A percentile compares a stretch with the other conserved stretches of the same genome.
Evolutionary conservation across 1,284 basidiomycete genomes (phyloP).

Genomic region (Puccinia triticina): DNA sequence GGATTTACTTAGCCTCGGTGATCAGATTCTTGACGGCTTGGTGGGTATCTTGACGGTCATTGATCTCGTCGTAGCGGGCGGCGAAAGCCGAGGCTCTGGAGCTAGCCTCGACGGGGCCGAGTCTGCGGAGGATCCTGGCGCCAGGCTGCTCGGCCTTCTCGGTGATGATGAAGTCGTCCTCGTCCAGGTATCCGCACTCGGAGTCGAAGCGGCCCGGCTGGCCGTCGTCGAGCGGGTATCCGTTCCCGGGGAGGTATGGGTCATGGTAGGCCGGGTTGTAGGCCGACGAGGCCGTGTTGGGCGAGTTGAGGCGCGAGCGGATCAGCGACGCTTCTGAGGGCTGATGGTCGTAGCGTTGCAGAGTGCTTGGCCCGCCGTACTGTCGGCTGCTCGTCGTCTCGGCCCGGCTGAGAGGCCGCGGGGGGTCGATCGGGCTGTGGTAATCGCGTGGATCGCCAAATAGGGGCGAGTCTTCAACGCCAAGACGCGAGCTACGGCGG

Average conservation of each 20-base stretch:
- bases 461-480: conserved; percentile 30
- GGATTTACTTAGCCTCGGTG: conserved; percentile 34
- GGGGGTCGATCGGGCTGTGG: conserved; percentile 1
- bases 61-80: neutral
- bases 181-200: neutral
- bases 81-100: conserved; percentile 5
- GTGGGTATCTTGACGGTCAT: conserved; percentile 33
- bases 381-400: conserved; percentile 18
- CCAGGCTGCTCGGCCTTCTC: conserved; percentile 26
- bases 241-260: neutral
- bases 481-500: conserved; percentile 17
- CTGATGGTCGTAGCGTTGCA: neutral
- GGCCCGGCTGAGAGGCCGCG: conserved; percentile 14
- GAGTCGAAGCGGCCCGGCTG: neutral
- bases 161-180: conserved; percentile 43
- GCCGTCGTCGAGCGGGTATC: neutral
- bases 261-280: conserved; percentile 31
- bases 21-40: conserved; percentile 43
- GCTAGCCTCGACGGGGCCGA: conserved; percentile 30
- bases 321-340: neutral
- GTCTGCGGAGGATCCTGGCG: conserved; percentile 15
- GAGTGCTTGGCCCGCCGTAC: conserved; percentile 16
- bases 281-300: conserved; percentile 1
- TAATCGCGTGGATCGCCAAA: conserved; percentile 26
- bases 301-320: neutral